Percentiles rank a stretch among this genome's conserved stretches.
phyloP scores from a whole-genome alignment of 31 red algal species.

The Odonthalia washingtoniensis region DNA sequence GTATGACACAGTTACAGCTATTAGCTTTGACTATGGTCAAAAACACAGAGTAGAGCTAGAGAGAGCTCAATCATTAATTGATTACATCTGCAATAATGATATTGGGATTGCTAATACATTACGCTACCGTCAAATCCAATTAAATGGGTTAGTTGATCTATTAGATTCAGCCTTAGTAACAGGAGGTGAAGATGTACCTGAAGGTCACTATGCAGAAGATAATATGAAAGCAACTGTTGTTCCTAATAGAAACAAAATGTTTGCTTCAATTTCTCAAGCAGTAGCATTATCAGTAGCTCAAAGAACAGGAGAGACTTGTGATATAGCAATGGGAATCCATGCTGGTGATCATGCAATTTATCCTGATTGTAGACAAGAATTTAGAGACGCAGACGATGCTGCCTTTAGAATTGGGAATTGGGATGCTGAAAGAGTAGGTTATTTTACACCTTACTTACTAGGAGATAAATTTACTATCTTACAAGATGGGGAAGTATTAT shows the following conservation, averaged over 20 bases:
- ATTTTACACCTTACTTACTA: not conserved
- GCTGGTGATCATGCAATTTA: slow-evolving; percentile 25
- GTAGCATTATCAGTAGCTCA: not conserved
- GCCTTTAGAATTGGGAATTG: slow-evolving; percentile 13
- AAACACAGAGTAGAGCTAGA: slow-evolving; percentile 1
- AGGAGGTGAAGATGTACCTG: slow-evolving; percentile 18
- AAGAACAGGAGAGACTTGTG: not conserved
- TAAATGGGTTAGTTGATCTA: slow-evolving; percentile 9
- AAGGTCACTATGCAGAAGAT: slow-evolving; percentile 25
- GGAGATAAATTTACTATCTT: no score
- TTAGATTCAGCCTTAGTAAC: slow-evolving; percentile 1
- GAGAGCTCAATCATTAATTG: slow-evolving; percentile 6
- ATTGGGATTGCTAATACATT: slow-evolving; percentile 9
- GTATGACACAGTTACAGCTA: not conserved
- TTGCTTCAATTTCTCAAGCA: not conserved
- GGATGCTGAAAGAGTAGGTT: slow-evolving; percentile 7
- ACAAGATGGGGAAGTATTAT: slow-evolving; percentile 6
- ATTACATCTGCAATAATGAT: slow-evolving; percentile 7
- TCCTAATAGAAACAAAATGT: slow-evolving; percentile 5
- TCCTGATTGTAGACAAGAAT: slow-evolving; percentile 12
- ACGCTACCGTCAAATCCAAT: not conserved
- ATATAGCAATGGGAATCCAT: not conserved
- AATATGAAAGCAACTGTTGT: slow-evolving; percentile 20
- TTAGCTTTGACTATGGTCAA: slow-evolving; percentile 17
- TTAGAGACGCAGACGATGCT: not conserved